Conservation (phyloP, 78 protist genomes). For the Dictyostelium capitatum region DNA sequence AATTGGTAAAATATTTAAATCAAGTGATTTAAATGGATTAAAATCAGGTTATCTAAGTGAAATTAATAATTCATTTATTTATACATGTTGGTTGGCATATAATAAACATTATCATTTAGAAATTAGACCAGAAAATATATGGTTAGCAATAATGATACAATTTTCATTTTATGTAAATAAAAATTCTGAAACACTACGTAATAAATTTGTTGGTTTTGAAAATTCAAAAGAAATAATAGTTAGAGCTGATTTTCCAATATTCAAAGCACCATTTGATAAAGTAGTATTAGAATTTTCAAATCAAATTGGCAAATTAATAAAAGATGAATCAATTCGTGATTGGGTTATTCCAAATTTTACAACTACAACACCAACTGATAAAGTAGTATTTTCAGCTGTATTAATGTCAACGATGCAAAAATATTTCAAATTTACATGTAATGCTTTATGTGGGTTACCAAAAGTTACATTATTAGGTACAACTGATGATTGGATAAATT, state of each 20-base stretch:
- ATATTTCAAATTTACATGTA: slow-evolving; percentile 29
- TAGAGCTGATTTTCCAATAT: background rate
- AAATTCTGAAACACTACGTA: background rate
- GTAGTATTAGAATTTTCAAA: background rate
- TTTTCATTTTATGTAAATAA: background rate
- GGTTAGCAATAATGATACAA: slow-evolving; percentile 20
- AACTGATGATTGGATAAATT: slow-evolving; percentile 41
- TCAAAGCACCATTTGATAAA: slow-evolving; percentile 34
- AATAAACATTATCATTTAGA: slow-evolving; percentile 22
- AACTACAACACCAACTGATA: slow-evolving; percentile 30
- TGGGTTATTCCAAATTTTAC: slow-evolving; percentile 39
- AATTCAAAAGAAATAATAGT: background rate
- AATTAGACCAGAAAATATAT: slow-evolving; percentile 36
- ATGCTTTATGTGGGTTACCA: slow-evolving; percentile 46
- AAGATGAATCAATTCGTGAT: slow-evolving; percentile 14
- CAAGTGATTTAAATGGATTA: no score
- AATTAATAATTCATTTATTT: background rate
- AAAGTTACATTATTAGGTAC: slow-evolving; percentile 44
- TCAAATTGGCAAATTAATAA: background rate
- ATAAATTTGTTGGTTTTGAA: slow-evolving; percentile 23
- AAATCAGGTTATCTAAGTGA: background rate
- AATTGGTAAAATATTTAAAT: no score
- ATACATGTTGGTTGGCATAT: slow-evolving; percentile 20
- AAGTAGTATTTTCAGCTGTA: background rate
- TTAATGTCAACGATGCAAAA: slow-evolving; percentile 46